These are phyloP conservation scores for Mortierella sp. DNA, from an alignment of 371 early-diverging fungal genomes.

Conservation along the genomic window DNA sequence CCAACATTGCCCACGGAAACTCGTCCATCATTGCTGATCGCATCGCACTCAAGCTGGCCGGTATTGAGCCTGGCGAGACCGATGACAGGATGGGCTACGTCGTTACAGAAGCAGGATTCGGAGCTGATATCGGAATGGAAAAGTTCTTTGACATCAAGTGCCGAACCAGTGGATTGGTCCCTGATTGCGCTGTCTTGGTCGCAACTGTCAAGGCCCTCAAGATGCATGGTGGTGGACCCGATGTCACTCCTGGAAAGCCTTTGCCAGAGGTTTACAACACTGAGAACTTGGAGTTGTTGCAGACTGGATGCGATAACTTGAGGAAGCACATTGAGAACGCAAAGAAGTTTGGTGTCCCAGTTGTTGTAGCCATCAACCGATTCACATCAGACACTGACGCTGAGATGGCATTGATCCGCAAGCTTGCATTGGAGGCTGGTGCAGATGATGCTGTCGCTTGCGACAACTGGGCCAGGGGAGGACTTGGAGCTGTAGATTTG, in stretches of 20 bases:
- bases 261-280: slow-evolving; percentile 88
- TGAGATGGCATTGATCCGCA: slow-evolving; percentile 85
- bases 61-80: slow-evolving; percentile 68
- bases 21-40: slow-evolving; percentile 95
- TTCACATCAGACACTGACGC: slow-evolving; percentile 91
- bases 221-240: slow-evolving; percentile 98
- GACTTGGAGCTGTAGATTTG: slow-evolving; percentile 89
- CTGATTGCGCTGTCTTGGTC: slow-evolving; percentile 95
- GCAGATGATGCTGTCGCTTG: slow-evolving; percentile 89
- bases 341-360: slow-evolving; percentile 89
- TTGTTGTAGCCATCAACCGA: slow-evolving; percentile 94
- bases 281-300: slow-evolving; percentile 88
- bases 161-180: slow-evolving; percentile 88
- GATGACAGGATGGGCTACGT: slow-evolving; percentile 87
- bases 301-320: slow-evolving; percentile 89
- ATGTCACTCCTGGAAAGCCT: slow-evolving; percentile 91
- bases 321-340: slow-evolving; percentile 93
- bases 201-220: slow-evolving; percentile 95
- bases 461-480: slow-evolving; percentile 95
- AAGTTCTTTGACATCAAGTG: slow-evolving; percentile 99
- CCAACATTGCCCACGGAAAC: slow-evolving; percentile 98
- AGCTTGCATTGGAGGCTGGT: slow-evolving; percentile 84
- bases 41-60: slow-evolving; percentile 94
- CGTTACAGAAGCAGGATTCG: slow-evolving; percentile 97
- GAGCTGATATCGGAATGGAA: slow-evolving; percentile 98